A percentile compares a stretch with the other conserved stretches of the same genome.
These are phyloP conservation scores for Jaenimonas drosophilae DNA, from an alignment of 208 protist species.

Conservation along the genomic window DNA sequence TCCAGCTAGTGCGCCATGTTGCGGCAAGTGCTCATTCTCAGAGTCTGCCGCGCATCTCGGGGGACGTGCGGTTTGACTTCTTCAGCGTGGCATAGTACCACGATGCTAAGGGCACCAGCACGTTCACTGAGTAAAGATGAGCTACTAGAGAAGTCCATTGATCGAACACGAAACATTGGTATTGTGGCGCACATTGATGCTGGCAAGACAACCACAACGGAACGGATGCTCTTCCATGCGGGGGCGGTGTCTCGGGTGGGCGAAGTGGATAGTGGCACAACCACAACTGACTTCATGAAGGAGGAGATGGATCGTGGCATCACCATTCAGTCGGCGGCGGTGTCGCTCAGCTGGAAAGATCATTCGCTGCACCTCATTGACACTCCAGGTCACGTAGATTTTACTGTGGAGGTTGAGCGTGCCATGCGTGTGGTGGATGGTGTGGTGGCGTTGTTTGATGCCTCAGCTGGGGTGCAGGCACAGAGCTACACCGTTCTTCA, in stretches of 20 bases:
- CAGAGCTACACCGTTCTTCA: slow-evolving; percentile 87
- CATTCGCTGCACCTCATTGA: slow-evolving; percentile 93
- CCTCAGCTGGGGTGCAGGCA: slow-evolving; percentile 91
- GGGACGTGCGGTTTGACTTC: too few species aligned
- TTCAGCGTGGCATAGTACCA: too few species aligned
- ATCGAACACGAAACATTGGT: slow-evolving; percentile 88
- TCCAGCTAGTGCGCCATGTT: too few species aligned
- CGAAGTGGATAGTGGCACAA: slow-evolving; percentile 94
- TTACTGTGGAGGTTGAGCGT: slow-evolving; percentile 96
- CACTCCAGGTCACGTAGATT: slow-evolving; percentile 96
- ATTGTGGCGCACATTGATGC: slow-evolving; percentile 95
- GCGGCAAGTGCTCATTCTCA: too few species aligned
- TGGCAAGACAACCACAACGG: slow-evolving; percentile 94
- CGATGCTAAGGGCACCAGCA: too few species aligned
- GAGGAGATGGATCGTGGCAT: slow-evolving; percentile 95
- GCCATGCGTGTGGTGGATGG: slow-evolving; percentile 95
- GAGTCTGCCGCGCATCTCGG: too few species aligned
- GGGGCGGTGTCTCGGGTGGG: slow-evolving; percentile 76
- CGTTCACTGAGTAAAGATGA: too few species aligned
- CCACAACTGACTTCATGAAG: slow-evolving; percentile 95
- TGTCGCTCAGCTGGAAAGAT: slow-evolving; percentile 83
- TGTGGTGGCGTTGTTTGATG: slow-evolving; percentile 94
- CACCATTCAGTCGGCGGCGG: slow-evolving; percentile 93
- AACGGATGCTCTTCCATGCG: slow-evolving; percentile 93
- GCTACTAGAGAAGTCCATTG: slow-evolving; percentile 9